Evolutionary conservation across 805 yeast species (phyloP), one percentile per base, ranked within the genome.

Genomic region (Metschnikowia drakensbergensis): DNA sequence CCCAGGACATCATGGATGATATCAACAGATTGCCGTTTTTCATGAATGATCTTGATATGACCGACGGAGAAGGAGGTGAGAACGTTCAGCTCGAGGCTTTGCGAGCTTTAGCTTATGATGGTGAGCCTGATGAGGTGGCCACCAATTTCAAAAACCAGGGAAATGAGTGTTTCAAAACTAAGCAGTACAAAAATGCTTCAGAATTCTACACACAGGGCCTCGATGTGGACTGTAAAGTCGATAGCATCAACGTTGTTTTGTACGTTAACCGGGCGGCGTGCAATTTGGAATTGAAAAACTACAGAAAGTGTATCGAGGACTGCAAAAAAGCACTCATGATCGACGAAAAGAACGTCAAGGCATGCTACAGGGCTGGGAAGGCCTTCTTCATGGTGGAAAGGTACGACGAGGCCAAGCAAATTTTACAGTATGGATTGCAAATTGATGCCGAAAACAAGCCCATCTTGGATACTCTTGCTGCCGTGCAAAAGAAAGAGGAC

Each of bases 51-150:
- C 68, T 89, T 13, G 95, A 86, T 58, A 87, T 81, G 29, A 79
- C 82, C 2, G 89, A 86, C 56, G 90, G 87, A 11, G 83, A 77
- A 4, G 88, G 87, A 40, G 92, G 90, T 30, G 85, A 82, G 38
- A 88, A 87, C 60, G 61, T 74, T 4, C 84, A 81, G 45, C 68
- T 94, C 13, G 98, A 92, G 62, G 99, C 99, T 0, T 74, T 94
- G 49, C 85, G 84, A 61, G 92, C 96, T 4, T 72, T 94, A 57
- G 96, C 95, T 0, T 90, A 88, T 61, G 99, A 94, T 43, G 99
- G 98, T 39, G 96, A 89, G 54, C 97, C 97, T 0, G 83, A 86
- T 59, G 99, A 94, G 61, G 74, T 90, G 32, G 97, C 97, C 3
- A 75, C 80, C 25, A 91, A 90, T 61, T 94, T 91, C 72, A 89